Percentiles rank a stretch among this genome's conserved stretches.
phyloP scores from a whole-genome alignment of 2,329 filamentous ascomycete species.

The Neophaeococcomyces aloes region DNA sequence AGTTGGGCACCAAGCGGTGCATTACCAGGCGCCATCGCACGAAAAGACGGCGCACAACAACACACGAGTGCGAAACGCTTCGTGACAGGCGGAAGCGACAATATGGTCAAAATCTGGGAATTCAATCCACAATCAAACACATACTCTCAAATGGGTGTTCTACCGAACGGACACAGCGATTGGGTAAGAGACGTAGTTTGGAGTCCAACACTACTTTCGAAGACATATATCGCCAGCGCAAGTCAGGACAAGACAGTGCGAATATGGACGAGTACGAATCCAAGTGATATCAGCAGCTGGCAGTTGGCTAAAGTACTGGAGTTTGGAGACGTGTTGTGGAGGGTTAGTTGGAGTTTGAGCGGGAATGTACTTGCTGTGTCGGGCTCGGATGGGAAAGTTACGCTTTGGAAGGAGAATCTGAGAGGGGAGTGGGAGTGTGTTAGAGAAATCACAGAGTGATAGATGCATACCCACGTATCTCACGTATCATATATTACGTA shows the following conservation, averaged over 20 bases:
- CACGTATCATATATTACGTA: no score
- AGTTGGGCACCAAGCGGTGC: conserved; percentile 81
- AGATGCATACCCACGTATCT: no score
- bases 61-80: conserved; percentile 56
- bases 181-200: conserved; percentile 98
- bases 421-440: conserved; percentile 95
- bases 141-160: conserved; percentile 44
- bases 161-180: conserved; percentile 71
- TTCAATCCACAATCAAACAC: conserved; percentile 52
- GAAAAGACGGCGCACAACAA: conserved; percentile 44
- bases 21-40: conserved; percentile 72
- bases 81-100: conserved; percentile 91
- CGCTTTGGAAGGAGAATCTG: conserved; percentile 95
- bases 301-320: conserved; percentile 64
- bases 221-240: conserved; percentile 91
- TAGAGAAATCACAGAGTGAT: conserved; percentile 80
- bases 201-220: conserved; percentile 88
- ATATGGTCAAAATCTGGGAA: conserved; percentile 84
- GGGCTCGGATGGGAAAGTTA: conserved; percentile 92
- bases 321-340: conserved; percentile 79
- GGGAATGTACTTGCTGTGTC: conserved; percentile 93
- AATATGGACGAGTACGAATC: conserved; percentile 75
- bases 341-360: conserved; percentile 94
- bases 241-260: conserved; percentile 94
- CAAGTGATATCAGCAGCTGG: conserved; percentile 61